Evolutionary conservation across 768 basidiomycete genomes (phyloP), one percentile per base, ranked within the genome.

Genomic region (Xerocomellus intermedius): DNA sequence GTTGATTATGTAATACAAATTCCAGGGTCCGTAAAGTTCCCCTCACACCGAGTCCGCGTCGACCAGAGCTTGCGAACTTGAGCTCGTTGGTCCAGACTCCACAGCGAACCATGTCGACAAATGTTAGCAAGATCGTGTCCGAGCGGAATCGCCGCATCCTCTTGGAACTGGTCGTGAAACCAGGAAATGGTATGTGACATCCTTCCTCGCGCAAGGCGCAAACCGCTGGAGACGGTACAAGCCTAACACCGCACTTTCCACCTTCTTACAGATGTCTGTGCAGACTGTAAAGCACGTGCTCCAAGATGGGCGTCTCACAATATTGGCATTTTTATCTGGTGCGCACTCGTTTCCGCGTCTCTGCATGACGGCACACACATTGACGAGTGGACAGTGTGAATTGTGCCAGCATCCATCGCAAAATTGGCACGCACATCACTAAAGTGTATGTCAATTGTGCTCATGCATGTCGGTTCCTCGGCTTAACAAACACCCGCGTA

Each of bases 271-370:
- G 94, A 94, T 69, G 69, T 81, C 13, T 98, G 95, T 69, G 94
- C 95, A 7, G 95, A 98, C 71, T 98, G 95, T 70, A 91, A 89
- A 73, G 74, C 87, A n/a, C 79, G 86, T 53, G 81, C 83, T 63
- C 94, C 94, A 7, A 77, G 92, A 72, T 98, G 95, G 95, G 89
- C 92, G 6, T 89, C 88, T 3, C 77, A 91, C 63, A 97, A 88
- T 65, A 75, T 97, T 4, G 94, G 95, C 17, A 89, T 94, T 56
- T 94, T 94, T 65, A 79, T 94, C 22, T 95, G 91, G 89, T 89
- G 66, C 47, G 76, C 68, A 43, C n/a, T 12, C 6, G 8, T 16
- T 30, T 44, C 10, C 24, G 16, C 43, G 13, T 24, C 36, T 16
- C 26, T 8, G 32, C 24, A 60, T 14, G 45, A 45, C 17, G 43